These are phyloP conservation scores for Neurospora sp. DNA, from an alignment of 2,329 filamentous ascomycete species.

Conservation along the genomic window DNA sequence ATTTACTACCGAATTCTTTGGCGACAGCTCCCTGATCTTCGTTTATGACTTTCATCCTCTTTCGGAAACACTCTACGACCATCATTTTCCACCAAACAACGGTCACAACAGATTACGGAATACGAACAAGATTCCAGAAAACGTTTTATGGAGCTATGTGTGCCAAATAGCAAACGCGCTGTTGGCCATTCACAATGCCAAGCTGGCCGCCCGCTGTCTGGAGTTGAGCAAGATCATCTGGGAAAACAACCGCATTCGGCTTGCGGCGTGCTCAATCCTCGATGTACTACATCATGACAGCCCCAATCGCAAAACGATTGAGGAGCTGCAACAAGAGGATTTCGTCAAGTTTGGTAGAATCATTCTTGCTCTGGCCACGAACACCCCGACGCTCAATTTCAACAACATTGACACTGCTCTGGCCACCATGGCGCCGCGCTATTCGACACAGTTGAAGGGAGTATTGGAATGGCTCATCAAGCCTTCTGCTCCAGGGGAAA, in stretches of 20 bases:
- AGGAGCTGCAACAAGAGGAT: conserved; percentile 81
- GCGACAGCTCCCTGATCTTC: conserved; percentile 88
- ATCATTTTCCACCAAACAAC: conserved; percentile 51
- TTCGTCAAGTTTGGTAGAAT: conserved; percentile 75
- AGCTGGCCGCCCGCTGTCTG: conserved; percentile 76
- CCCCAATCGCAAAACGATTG: conserved; percentile 45
- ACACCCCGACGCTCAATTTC: conserved; percentile 43
- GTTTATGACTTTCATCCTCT: conserved; percentile 90
- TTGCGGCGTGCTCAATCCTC: conserved; percentile 80
- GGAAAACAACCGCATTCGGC: conserved; percentile 77
- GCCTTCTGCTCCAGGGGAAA: conserved; percentile 44
- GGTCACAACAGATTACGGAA: conserved; percentile 30
- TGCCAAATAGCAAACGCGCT: conserved; percentile 84
- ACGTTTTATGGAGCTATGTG: conserved; percentile 81
- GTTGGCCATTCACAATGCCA: conserved; percentile 71
- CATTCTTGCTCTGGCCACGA: conserved; percentile 72
- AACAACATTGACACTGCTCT: conserved; percentile 60
- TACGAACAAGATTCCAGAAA: conserved; percentile 48
- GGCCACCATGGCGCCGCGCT: conserved; percentile 64
- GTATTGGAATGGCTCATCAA: conserved; percentile 75
- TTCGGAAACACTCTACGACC: conserved; percentile 80
- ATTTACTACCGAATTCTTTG: conserved; percentile 88
- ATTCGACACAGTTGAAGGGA: conserved; percentile 69
- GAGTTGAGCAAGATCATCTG: conserved; percentile 85
- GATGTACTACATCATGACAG: conserved; percentile 79